These are phyloP conservation scores for Exophiala alcalophila DNA, from an alignment of 2,329 filamentous ascomycete genomes.

Conservation along the genomic window DNA sequence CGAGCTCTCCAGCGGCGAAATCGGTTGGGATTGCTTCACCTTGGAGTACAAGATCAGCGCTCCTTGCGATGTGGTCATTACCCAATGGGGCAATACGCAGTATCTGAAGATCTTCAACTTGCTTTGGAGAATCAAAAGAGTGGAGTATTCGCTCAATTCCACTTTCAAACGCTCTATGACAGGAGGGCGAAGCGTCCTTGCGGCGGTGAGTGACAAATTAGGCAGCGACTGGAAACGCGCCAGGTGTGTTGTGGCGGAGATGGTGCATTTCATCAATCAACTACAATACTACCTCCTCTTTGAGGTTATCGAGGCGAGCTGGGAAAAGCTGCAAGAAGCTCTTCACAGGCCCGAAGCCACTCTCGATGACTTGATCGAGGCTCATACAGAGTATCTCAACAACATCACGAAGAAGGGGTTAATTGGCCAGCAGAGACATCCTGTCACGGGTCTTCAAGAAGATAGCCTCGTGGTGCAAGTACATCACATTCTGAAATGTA, in stretches of 20 bases:
- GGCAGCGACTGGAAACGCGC: slow-evolving; percentile 84
- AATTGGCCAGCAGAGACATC: slow-evolving; percentile 63
- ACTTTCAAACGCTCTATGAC: slow-evolving; percentile 97
- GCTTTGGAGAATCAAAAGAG: slow-evolving; percentile 94
- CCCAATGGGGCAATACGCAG: slow-evolving; percentile 89
- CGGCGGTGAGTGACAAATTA: slow-evolving; percentile 69
- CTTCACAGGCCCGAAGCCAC: slow-evolving; percentile 84
- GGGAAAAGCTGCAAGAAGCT: slow-evolving; percentile 82
- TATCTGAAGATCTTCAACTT: slow-evolving; percentile 99
- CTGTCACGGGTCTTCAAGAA: slow-evolving; percentile 54
- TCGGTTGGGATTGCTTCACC: slow-evolving; percentile 98
- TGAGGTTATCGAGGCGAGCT: slow-evolving; percentile 94
- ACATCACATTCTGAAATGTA: slow-evolving; percentile 85
- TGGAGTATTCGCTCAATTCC: slow-evolving; percentile 86
- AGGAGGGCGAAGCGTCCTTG: slow-evolving; percentile 84
- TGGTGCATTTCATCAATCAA: slow-evolving; percentile 97
- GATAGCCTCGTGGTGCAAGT: slow-evolving; percentile 86
- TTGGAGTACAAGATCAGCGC: slow-evolving; percentile 98
- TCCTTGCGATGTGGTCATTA: slow-evolving; percentile 94
- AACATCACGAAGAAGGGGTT: slow-evolving; percentile 95
- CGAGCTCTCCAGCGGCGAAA: slow-evolving; percentile 91
- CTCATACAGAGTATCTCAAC: slow-evolving; percentile 85
- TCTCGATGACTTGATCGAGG: slow-evolving; percentile 88
- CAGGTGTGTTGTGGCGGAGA: slow-evolving; percentile 84
- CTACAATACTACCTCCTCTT: slow-evolving; percentile 98